These are phyloP conservation scores for Eruca vesicaria DNA, from an alignment of 441 rosid species.

Conservation along the genomic window DNA sequence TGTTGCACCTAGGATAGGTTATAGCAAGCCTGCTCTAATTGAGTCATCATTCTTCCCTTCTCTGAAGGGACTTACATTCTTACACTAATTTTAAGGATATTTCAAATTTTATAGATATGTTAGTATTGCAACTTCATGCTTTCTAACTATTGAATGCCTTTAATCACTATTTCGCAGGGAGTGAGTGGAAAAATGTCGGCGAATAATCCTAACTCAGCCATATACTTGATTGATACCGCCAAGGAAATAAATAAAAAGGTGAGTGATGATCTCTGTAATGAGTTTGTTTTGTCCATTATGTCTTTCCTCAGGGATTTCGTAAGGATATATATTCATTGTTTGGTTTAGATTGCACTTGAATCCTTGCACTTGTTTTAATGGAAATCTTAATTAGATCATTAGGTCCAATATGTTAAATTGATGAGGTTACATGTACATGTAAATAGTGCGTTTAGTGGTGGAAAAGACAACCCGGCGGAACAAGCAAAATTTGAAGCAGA, in stretches of 20 bases:
- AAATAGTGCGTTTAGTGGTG: background rate
- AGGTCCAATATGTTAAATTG: background rate
- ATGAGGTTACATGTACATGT: background rate
- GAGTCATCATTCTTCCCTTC: conserved; percentile 92
- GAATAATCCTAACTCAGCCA: conserved; percentile 91
- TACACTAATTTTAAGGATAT: background rate
- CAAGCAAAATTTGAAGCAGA: background rate
- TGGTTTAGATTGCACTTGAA: background rate
- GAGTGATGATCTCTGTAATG: background rate
- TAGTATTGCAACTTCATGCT: conserved; percentile 5
- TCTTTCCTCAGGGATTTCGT: background rate
- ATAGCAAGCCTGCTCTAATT: conserved; percentile 84
- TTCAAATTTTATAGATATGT: background rate
- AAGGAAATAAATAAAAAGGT: conserved; percentile 86
- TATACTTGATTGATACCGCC: conserved; percentile 80
- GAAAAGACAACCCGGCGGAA: background rate
- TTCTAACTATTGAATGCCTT: conserved; percentile 1
- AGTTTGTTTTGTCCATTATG: no score
- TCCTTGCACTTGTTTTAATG: background rate
- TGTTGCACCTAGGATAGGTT: conserved; percentile 91
- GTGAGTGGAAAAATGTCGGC: conserved; percentile 96
- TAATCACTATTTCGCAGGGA: conserved; percentile 51
- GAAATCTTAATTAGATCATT: background rate
- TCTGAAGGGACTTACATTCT: conserved; percentile 57
- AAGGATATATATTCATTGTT: background rate